Evolutionary conservation across 495 filamentous ascomycete species (phyloP).

Genomic region (Daldinia concentrica): DNA sequence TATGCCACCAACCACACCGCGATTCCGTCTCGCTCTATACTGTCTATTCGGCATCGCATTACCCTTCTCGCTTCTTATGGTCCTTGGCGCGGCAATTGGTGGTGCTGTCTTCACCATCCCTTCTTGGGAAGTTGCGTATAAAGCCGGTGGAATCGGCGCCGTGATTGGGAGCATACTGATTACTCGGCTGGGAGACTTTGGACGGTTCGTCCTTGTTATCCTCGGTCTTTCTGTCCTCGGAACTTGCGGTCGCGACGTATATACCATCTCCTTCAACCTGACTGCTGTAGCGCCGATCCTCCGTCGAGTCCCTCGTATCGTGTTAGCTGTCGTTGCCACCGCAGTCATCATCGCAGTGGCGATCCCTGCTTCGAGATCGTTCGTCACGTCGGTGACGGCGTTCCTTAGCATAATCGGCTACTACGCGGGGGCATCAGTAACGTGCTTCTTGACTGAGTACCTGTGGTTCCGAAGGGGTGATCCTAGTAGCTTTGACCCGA

Average conservation of each 20-base stretch:
- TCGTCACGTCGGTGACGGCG: slow-evolving; percentile 53
- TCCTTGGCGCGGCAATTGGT: slow-evolving; percentile 57
- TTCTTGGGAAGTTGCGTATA: slow-evolving; percentile 50
- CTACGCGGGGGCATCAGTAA: slow-evolving; percentile 56
- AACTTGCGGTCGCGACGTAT: slow-evolving; percentile 49
- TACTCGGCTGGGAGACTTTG: slow-evolving; percentile 55
- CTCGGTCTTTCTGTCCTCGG: slow-evolving; percentile 55
- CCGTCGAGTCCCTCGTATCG: slow-evolving; percentile 50
- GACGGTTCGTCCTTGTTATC: slow-evolving; percentile 57
- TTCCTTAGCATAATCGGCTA: slow-evolving; percentile 58
- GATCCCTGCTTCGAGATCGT: slow-evolving; percentile 54
- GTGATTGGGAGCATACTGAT: slow-evolving; percentile 56
- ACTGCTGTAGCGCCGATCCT: slow-evolving; percentile 54
- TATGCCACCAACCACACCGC: slow-evolving; percentile 47
- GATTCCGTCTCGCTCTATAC: slow-evolving; percentile 47
- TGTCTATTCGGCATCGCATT: slow-evolving; percentile 52
- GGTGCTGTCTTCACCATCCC: slow-evolving; percentile 44
- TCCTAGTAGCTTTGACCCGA: slow-evolving; percentile 44
- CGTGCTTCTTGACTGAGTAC: slow-evolving; percentile 52
- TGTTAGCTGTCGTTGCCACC: slow-evolving; percentile 53
- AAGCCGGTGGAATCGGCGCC: slow-evolving; percentile 50
- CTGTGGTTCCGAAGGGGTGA: slow-evolving; percentile 50
- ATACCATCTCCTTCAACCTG: slow-evolving; percentile 55
- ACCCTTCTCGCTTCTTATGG: slow-evolving; percentile 56
- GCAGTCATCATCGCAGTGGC: slow-evolving; percentile 54